A percentile compares a stretch with the other conserved stretches of the same genome.
These are phyloP conservation scores for Hypholoma fasciculare DNA, from an alignment of 768 basidiomycete species.

Conservation along the genomic window DNA sequence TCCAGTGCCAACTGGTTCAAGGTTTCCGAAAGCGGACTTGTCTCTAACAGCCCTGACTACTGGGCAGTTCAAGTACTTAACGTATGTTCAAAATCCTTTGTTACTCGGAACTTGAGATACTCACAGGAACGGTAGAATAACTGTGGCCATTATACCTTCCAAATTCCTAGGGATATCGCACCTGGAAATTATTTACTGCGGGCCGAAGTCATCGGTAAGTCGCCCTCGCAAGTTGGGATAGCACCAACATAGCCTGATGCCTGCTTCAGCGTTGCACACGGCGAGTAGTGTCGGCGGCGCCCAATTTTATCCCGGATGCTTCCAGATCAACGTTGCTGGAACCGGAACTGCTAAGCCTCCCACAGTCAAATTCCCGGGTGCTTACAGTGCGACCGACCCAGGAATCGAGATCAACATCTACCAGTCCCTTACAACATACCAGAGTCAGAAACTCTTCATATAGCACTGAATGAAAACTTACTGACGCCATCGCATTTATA, in stretches of 20 bases:
- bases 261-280: constrained; percentile 55
- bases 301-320: constrained; percentile 78
- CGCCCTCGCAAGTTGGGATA: constrained; percentile 5
- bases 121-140: constrained; percentile 36
- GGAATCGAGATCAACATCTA: constrained; percentile 59
- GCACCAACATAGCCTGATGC: constrained; percentile 32
- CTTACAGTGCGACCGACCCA: constrained; percentile 67
- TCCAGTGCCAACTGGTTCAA: constrained; percentile 49
- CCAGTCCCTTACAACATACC: constrained; percentile 37
- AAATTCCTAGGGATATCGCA: constrained; percentile 50
- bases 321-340: constrained; percentile 55
- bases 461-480: background rate
- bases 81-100: constrained; percentile 18
- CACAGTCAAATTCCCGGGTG: constrained; percentile 64
- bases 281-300: constrained; percentile 58
- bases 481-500: constrained; percentile 10
- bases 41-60: constrained; percentile 47
- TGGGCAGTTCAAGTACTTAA: constrained; percentile 36
- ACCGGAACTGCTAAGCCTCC: constrained; percentile 47
- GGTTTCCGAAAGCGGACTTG: constrained; percentile 48
- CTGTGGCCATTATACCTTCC: constrained; percentile 56
- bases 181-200: constrained; percentile 74
- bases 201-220: constrained; percentile 67
- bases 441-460: constrained; percentile 25
- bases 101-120: constrained; percentile 25